phyloP scores from a whole-genome alignment of 345 rosid species.

The Xanthoceras sorbifolium region DNA sequence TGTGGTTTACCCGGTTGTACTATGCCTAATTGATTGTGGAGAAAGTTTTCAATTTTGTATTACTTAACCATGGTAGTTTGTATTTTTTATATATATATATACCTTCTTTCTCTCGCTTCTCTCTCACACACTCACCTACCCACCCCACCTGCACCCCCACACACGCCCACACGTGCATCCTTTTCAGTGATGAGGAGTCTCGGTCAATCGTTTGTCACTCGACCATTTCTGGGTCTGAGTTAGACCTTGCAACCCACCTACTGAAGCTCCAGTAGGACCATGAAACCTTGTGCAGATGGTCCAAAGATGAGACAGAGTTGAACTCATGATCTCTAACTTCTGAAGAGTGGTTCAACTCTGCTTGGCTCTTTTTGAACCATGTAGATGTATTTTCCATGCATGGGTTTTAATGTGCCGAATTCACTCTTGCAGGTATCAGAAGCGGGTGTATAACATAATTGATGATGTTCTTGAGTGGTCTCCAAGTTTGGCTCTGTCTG shows the following conservation, averaged over 20 bases:
- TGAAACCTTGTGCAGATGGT: background rate
- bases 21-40: background rate
- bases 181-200: background rate
- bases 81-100: too few relatives aligned
- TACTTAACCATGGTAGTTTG: background rate
- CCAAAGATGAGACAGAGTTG: background rate
- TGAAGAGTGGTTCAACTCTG: background rate
- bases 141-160: too few relatives aligned
- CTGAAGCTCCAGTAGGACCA: background rate
- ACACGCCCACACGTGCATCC: background rate
- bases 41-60: background rate
- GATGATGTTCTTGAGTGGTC: constrained; percentile 98
- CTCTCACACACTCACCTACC: background rate
- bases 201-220: background rate
- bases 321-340: background rate
- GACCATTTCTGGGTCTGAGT: background rate
- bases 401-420: constrained; percentile 22
- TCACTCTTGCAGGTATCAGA: constrained; percentile 76
- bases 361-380: background rate
- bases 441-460: constrained; percentile 91
- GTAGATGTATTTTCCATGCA: background rate
- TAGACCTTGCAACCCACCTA: background rate
- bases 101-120: too few relatives aligned
- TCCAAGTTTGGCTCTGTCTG: constrained; percentile 89
- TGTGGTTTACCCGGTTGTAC: background rate